Percentiles rank a stretch among this genome's conserved stretches.
Conservation (phyloP, 441 rosid species). For the Eruca vesicaria region DNA sequence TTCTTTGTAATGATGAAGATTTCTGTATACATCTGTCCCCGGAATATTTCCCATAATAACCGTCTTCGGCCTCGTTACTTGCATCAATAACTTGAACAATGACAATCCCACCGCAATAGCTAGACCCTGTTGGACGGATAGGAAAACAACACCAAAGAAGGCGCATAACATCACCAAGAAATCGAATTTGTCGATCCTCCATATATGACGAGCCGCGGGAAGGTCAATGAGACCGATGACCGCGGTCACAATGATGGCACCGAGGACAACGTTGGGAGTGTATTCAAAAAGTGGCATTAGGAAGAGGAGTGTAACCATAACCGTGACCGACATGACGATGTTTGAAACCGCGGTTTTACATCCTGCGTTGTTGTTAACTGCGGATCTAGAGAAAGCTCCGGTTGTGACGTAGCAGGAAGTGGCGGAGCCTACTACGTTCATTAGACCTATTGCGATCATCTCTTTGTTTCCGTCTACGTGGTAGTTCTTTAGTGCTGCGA, state of each 20-base stretch:
- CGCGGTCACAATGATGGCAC: slow-evolving; percentile 85
- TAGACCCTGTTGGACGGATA: slow-evolving; percentile 83
- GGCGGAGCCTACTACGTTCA: slow-evolving; percentile 92
- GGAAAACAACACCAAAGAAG: slow-evolving; percentile 72
- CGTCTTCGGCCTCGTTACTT: slow-evolving; percentile 79
- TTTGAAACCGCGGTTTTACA: slow-evolving; percentile 90
- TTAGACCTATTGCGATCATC: slow-evolving; percentile 92
- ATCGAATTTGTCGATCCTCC: slow-evolving; percentile 87
- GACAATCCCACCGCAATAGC: slow-evolving; percentile 90
- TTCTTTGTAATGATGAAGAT: slow-evolving; percentile 76
- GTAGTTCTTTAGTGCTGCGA: slow-evolving; percentile 82
- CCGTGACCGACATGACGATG: slow-evolving; percentile 81
- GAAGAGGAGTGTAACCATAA: slow-evolving; percentile 87
- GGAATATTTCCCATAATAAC: slow-evolving; percentile 74
- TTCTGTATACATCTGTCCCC: slow-evolving; percentile 68
- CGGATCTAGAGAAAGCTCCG: slow-evolving; percentile 92
- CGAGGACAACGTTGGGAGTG: slow-evolving; percentile 86
- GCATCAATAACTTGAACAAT: slow-evolving; percentile 75
- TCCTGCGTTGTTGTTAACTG: slow-evolving; percentile 91
- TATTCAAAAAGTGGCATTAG: slow-evolving; percentile 89
- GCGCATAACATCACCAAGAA: slow-evolving; percentile 78
- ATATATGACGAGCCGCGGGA: slow-evolving; percentile 66
- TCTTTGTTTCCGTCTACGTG: slow-evolving; percentile 98
- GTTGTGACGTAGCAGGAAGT: slow-evolving; percentile 89
- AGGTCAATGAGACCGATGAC: slow-evolving; percentile 91